A percentile compares a stretch with the other conserved stretches of the same genome.
These are phyloP conservation scores for Irpex rosettiformis DNA, from an alignment of 1,284 basidiomycete genomes.

Conservation along the genomic window DNA sequence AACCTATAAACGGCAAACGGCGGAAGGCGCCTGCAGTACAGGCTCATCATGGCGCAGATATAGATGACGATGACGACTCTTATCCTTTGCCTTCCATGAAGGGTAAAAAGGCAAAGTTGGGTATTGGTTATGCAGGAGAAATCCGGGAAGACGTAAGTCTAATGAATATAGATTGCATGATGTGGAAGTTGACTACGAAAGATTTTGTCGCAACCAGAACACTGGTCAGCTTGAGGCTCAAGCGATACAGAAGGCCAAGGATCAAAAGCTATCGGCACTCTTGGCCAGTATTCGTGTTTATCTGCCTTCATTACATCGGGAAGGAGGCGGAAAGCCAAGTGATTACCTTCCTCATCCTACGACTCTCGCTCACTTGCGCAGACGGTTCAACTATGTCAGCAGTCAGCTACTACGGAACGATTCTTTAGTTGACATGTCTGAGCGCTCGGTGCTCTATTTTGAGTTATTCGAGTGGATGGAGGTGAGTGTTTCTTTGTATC, in stretches of 20 bases:
- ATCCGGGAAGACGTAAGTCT: conserved; percentile 74
- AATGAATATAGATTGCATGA: no score
- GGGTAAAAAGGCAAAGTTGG: conserved; percentile 67
- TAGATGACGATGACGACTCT: conserved; percentile 56
- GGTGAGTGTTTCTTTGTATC: no score
- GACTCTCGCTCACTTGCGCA: conserved; percentile 81
- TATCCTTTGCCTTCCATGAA: conserved; percentile 29
- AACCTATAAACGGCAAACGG: conserved; percentile 28
- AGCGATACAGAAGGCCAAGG: conserved; percentile 66
- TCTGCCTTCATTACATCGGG: conserved; percentile 74
- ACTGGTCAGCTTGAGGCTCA: conserved; percentile 76
- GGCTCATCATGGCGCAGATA: conserved; percentile 32
- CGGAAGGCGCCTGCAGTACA: conserved; percentile 29
- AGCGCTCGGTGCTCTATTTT: conserved; percentile 81
- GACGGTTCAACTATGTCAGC: conserved; percentile 84
- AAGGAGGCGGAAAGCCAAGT: conserved; percentile 69
- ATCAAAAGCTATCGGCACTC: conserved; percentile 65
- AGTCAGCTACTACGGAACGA: conserved; percentile 85
- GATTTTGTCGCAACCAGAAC: no score
- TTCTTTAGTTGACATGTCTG: conserved; percentile 89
- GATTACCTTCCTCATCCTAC: conserved; percentile 90
- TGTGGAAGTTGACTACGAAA: no score
- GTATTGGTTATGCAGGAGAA: conserved; percentile 82
- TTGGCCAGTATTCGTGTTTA: conserved; percentile 71
- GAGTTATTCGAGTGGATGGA: conserved; percentile 89